A percentile compares a stretch with the other conserved stretches of the same genome.
phyloP scores from a whole-genome alignment of 1,284 basidiomycete genomes.

The Anthracocystis walkeri region DNA sequence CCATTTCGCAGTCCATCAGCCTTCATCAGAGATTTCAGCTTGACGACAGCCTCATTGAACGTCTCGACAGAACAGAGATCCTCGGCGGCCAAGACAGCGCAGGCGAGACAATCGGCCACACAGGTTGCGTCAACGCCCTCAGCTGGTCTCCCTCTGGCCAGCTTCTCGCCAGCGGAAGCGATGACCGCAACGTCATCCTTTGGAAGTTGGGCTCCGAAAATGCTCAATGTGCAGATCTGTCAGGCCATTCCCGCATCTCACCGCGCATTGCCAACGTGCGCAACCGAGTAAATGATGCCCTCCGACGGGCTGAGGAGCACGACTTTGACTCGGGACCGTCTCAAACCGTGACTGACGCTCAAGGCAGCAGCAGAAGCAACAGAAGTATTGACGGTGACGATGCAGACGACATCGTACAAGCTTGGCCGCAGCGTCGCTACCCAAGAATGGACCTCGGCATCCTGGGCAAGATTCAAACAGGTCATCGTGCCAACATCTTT shows the following conservation, averaged over 20 bases:
- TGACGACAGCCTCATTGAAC: slow-evolving; percentile 26
- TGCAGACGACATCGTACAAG: slow-evolving; percentile 16
- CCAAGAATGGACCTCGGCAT: slow-evolving; percentile 31
- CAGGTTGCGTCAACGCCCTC: slow-evolving; percentile 73
- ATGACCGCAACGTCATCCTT: slow-evolving; percentile 81
- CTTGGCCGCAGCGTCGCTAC: slow-evolving; percentile 26
- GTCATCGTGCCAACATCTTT: slow-evolving; percentile 87
- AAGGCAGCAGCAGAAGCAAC: not conserved
- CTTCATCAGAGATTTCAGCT: slow-evolving; percentile 27
- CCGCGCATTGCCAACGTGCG: not conserved
- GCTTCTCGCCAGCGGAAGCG: slow-evolving; percentile 81
- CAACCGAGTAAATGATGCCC: not conserved
- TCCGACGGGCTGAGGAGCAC: slow-evolving; percentile 3
- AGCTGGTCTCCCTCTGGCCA: slow-evolving; percentile 83
- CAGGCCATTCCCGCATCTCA: slow-evolving; percentile 42
- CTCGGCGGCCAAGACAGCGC: slow-evolving; percentile 35
- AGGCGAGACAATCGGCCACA: slow-evolving; percentile 34
- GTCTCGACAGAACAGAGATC: slow-evolving; percentile 39
- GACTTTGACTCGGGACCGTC: not conserved
- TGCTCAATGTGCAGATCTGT: slow-evolving; percentile 26
- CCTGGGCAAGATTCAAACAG: slow-evolving; percentile 38
- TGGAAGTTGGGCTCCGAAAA: slow-evolving; percentile 75
- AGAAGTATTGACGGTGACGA: not conserved
- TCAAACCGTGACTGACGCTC: not conserved
- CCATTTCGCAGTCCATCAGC: slow-evolving; percentile 17